These are phyloP conservation scores for Metschnikowia henanensis DNA, from an alignment of 805 yeast species.

Conservation along the genomic window DNA sequence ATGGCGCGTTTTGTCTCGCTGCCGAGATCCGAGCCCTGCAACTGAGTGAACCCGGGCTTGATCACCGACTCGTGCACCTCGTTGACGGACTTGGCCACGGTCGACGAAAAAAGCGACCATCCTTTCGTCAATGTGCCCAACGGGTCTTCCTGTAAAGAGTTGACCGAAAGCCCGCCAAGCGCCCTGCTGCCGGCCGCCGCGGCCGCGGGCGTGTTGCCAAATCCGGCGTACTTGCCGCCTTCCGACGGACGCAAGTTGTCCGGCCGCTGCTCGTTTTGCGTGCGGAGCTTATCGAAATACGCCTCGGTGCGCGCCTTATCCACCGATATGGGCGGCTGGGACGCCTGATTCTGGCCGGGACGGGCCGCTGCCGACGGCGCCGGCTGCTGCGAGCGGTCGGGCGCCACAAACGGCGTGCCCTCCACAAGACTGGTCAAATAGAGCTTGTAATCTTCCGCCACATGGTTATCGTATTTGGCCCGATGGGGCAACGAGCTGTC, in stretches of 20 bases:
- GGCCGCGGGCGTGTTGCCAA: constrained; percentile 77
- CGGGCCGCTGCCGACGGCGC: constrained; percentile 8
- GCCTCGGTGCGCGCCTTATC: constrained; percentile 67
- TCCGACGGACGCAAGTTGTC: constrained; percentile 84
- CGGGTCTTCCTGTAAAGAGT: constrained; percentile 79
- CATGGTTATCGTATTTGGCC: constrained; percentile 79
- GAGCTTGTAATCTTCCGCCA: constrained; percentile 93
- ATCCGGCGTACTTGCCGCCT: constrained; percentile 92
- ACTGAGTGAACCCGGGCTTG: constrained; percentile 84
- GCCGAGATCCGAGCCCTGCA: constrained; percentile 75
- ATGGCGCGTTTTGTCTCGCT: constrained; percentile 89
- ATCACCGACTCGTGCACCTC: constrained; percentile 89
- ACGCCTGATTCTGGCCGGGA: constrained; percentile 19
- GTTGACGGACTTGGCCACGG: constrained; percentile 77
- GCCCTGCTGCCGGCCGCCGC: constrained; percentile 38
- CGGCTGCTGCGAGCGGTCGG: constrained; percentile 53
- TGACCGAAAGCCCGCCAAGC: constrained; percentile 58
- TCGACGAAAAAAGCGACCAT: constrained; percentile 90
- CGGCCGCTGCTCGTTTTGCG: constrained; percentile 69
- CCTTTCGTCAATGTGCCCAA: constrained; percentile 89
- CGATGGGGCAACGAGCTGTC: constrained; percentile 63
- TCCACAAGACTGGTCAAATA: constrained; percentile 73
- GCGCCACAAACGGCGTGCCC: constrained; percentile 67
- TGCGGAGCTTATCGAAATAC: constrained; percentile 80
- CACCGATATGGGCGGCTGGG: constrained; percentile 26